A percentile compares a stretch with the other conserved stretches of the same genome.
phyloP scores from a whole-genome alignment of 805 yeast genomes.

The Schizosaccharomyces japonicus region DNA sequence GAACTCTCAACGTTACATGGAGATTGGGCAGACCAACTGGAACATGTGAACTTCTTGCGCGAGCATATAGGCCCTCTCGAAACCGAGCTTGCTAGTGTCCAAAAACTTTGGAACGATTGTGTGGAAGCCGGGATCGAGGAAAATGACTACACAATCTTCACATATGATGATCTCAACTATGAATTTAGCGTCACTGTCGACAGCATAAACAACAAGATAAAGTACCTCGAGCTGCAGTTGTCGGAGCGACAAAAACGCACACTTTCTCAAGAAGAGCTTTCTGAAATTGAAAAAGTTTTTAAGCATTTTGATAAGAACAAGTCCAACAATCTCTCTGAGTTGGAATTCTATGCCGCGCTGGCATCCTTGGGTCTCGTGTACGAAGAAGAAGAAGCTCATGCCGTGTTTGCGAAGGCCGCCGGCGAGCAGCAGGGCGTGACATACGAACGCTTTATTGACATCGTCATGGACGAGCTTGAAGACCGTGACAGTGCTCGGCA shows the following conservation, averaged over 20 bases:
- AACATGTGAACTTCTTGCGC: slow-evolving; percentile 16
- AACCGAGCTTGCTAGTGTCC: slow-evolving; percentile 14
- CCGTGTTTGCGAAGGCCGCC: slow-evolving; percentile 17
- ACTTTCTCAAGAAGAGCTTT: slow-evolving; percentile 19
- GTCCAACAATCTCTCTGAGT: slow-evolving; percentile 19
- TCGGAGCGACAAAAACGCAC: slow-evolving; percentile 17
- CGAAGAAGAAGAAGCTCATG: slow-evolving; percentile 15
- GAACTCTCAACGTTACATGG: slow-evolving; percentile 14
- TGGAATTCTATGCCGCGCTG: slow-evolving; percentile 23
- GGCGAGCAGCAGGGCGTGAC: slow-evolving; percentile 13
- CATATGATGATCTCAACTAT: slow-evolving; percentile 19
- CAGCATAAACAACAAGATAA: slow-evolving; percentile 19
- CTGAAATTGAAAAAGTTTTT: slow-evolving; percentile 24
- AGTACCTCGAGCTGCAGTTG: slow-evolving; percentile 22
- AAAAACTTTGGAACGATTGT: slow-evolving; percentile 13
- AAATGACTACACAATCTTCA: slow-evolving; percentile 18
- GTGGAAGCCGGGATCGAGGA: slow-evolving; percentile 19
- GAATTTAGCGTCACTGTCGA: slow-evolving; percentile 19
- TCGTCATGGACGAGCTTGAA: slow-evolving; percentile 20
- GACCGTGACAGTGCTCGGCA: slow-evolving; percentile 19
- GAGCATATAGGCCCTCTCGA: slow-evolving; percentile 19
- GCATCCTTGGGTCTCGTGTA: slow-evolving; percentile 21
- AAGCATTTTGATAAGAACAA: slow-evolving; percentile 20
- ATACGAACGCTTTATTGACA: slow-evolving; percentile 16
- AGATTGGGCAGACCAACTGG: slow-evolving; percentile 19